Conservation (phyloP, 1,284 basidiomycete genomes). For the Ganoderma sp. region DNA sequence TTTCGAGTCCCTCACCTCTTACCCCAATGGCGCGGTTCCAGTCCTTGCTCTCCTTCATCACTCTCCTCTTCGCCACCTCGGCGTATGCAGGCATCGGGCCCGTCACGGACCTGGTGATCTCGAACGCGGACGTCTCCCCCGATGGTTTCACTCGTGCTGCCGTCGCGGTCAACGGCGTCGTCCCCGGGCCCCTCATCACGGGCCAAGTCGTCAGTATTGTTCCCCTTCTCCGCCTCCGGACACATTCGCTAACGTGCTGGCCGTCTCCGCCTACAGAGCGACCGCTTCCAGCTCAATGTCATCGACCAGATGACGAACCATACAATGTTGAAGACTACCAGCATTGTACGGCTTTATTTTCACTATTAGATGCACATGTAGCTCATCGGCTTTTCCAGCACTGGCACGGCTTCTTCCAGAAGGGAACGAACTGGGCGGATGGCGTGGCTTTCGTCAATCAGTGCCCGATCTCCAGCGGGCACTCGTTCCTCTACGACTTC, state of each 20-base stretch:
- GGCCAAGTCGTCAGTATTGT: slow-evolving; percentile 30
- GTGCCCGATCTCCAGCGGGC: slow-evolving; percentile 55
- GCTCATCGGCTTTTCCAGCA: slow-evolving; percentile 34
- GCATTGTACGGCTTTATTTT: slow-evolving; percentile 38
- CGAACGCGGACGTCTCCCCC: slow-evolving; percentile 32
- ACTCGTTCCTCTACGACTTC: slow-evolving; percentile 51
- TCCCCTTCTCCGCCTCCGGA: not conserved
- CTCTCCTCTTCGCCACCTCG: slow-evolving; percentile 18
- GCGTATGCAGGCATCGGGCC: slow-evolving; percentile 31
- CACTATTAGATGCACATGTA: not conserved
- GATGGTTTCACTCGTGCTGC: slow-evolving; percentile 35
- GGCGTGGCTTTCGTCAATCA: slow-evolving; percentile 48
- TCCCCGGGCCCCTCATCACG: slow-evolving; percentile 38
- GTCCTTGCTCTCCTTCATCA: slow-evolving; percentile 25
- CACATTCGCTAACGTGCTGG: not conserved
- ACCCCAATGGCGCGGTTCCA: slow-evolving; percentile 26
- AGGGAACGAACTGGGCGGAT: slow-evolving; percentile 42
- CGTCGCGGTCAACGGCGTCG: slow-evolving; percentile 33
- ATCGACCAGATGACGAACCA: slow-evolving; percentile 42
- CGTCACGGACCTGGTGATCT: slow-evolving; percentile 31
- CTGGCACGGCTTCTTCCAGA: slow-evolving; percentile 45
- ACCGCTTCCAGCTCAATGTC: slow-evolving; percentile 43
- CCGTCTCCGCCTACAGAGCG: slow-evolving; percentile 27
- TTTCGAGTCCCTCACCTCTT: not conserved
- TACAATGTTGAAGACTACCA: slow-evolving; percentile 43